Percentiles rank a stretch among this genome's conserved stretches.
Conservation (phyloP, 306 rosid genomes). For the Vachellia collinsii region DNA sequence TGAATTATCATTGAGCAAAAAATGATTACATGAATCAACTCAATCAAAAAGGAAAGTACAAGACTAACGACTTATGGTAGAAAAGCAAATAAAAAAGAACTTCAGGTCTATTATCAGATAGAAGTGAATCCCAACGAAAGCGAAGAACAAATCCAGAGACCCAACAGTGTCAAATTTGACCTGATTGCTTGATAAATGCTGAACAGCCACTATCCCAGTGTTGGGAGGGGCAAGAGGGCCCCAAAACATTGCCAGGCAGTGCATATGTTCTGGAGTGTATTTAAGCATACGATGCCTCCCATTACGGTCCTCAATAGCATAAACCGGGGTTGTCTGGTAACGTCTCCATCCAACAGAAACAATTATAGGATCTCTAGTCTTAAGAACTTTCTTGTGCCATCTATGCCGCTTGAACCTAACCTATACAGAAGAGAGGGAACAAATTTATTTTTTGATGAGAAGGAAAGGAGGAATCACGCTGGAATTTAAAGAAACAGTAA, state of each 20-base stretch:
- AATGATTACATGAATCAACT: slow-evolving; percentile 19
- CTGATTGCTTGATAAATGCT: slow-evolving; percentile 84
- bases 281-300: slow-evolving; percentile 96
- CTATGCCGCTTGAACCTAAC: slow-evolving; percentile 89
- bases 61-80: slow-evolving; percentile 17
- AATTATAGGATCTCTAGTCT: slow-evolving; percentile 87
- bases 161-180: slow-evolving; percentile 37
- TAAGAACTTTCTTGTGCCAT: slow-evolving; percentile 91
- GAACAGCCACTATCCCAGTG: slow-evolving; percentile 87
- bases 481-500: slow-evolving; percentile 15
- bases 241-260: slow-evolving; percentile 92
- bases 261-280: slow-evolving; percentile 96
- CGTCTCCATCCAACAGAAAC: slow-evolving; percentile 98
- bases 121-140: slow-evolving; percentile 10
- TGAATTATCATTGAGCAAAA: slow-evolving; percentile 31
- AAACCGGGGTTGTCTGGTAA: slow-evolving; percentile 89
- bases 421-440: slow-evolving; percentile 46
- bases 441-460: not conserved
- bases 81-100: not conserved
- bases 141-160: slow-evolving; percentile 15
- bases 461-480: not conserved
- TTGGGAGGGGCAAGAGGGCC: slow-evolving; percentile 96
- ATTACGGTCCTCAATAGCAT: slow-evolving; percentile 81
- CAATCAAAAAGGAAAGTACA: not conserved
- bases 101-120: not conserved